Conservation (phyloP, 169 alveolate genomes). For the Eimeria falciformis region DNA sequence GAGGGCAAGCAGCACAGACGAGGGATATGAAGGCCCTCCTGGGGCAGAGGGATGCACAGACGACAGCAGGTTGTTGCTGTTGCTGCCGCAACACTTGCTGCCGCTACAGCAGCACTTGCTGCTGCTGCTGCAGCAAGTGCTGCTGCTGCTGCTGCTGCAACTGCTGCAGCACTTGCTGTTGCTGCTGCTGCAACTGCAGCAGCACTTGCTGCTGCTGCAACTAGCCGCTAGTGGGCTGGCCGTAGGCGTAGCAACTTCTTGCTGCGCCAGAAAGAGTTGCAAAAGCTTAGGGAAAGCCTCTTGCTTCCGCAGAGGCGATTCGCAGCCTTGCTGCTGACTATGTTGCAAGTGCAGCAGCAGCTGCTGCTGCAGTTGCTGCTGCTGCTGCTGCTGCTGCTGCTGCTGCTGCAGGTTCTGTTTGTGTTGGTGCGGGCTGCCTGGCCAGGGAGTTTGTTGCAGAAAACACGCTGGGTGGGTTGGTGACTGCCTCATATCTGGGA, state of each 20-base stretch:
- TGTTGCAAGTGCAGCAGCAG: neutral
- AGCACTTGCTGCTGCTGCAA: neutral
- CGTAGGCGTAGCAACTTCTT: neutral
- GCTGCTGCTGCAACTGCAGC: neutral
- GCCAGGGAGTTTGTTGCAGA: too few relatives aligned
- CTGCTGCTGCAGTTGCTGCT: neutral
- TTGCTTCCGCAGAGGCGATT: neutral
- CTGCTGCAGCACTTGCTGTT: neutral
- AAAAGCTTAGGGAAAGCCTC: neutral
- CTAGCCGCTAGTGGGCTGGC: neutral
- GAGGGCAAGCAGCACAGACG: neutral
- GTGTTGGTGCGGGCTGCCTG: neutral
- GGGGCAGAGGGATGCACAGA: constrained; percentile 2
- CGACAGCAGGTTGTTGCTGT: neutral
- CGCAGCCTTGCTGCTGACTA: neutral
- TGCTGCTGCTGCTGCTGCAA: neutral
- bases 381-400: neutral
- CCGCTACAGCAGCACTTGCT: neutral
- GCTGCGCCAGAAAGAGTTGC: neutral
- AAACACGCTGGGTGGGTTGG: too few relatives aligned
- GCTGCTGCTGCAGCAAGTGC: neutral
- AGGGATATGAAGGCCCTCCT: neutral
- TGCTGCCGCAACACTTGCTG: neutral
- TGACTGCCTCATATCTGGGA: too few relatives aligned
- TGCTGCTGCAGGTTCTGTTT: neutral